Evolutionary conservation across 1,284 basidiomycete genomes (phyloP).

Genomic region (Apiotrichum laibachii): DNA sequence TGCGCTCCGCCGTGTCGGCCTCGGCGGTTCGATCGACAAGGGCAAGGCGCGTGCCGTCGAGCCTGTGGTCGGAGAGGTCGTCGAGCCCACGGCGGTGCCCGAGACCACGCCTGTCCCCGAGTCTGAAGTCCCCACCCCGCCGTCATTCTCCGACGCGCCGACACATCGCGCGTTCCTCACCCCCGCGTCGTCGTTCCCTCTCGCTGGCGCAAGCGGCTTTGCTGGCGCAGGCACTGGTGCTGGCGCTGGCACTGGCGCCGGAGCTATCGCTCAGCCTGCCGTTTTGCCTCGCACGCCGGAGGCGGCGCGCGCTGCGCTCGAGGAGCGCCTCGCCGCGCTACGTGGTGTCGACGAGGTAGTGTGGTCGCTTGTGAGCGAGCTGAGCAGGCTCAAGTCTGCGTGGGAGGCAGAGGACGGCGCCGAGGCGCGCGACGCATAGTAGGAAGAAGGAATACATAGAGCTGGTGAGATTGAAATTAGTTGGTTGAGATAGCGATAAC

Average conservation of each 20-base stretch:
- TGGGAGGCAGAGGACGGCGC: conserved; percentile 37
- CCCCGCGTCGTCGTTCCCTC: neutral
- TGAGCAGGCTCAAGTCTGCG: conserved; percentile 68
- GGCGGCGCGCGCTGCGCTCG: conserved; percentile 60
- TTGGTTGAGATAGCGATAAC: too few species aligned
- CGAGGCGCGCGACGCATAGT: neutral
- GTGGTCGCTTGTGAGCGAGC: conserved; percentile 69
- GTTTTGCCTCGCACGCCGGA: conserved; percentile 5
- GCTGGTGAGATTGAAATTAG: neutral
- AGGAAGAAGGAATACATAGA: too few species aligned
- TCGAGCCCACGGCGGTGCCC: neutral
- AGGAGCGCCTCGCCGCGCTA: conserved; percentile 72
- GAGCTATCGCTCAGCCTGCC: neutral
- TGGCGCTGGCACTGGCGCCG: neutral
- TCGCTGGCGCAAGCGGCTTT: neutral
- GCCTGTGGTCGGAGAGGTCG: neutral
- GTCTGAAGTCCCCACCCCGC: too few species aligned
- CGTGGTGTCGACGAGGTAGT: conserved; percentile 69
- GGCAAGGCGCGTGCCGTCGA: conserved; percentile 9
- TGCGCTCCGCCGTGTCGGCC: conserved; percentile 9
- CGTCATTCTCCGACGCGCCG: conserved; percentile 11
- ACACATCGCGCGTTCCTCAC: conserved; percentile 20
- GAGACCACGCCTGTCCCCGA: neutral
- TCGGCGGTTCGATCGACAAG: conserved; percentile 3
- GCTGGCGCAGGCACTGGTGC: too few species aligned